Evolutionary conservation across 495 filamentous ascomycete species (phyloP), one percentile per base, ranked within the genome.

Genomic region (Staphylotrichum longicolle): DNA sequence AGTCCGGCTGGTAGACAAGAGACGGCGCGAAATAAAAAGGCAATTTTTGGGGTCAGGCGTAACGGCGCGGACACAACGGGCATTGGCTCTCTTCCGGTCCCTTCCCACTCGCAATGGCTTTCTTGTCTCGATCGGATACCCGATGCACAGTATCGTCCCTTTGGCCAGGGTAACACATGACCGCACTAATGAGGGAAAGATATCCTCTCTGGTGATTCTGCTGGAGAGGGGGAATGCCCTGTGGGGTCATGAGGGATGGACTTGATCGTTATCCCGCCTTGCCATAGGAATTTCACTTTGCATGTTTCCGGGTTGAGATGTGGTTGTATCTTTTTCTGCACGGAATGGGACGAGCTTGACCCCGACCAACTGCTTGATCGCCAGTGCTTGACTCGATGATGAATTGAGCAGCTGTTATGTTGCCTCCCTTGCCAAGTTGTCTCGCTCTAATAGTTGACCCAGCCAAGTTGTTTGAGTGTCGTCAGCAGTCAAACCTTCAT

Each of bases 121-220:
- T 60, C 39, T 56, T 45, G 48, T 66, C 58, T 53, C 54, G 56
- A 57, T 52, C 53, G 58, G 60, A 58, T 63, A 60, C 50, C 52
- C 5, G 45, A 56, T 60, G 58, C 64, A 65, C 54, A 60, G 55
- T 44, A 7, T 7, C 30, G 30, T 60, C 41, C 32, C 63, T 55
- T 61, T 69, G 69, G 73, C 68, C 54, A 50, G 41, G 66, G 75
- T 77, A 64, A 74, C 54, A 78, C 83, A 82, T 86, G 80, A 83
- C 60, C 78, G 86, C 85, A 84, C 91, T 94, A 80, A 96, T 88
- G 91, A 96, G 90, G 91, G 91, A 96, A 96, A 96, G 91, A 96
- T 90, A 94, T 48, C 63, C 60, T 66, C 60, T 53, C 52, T 65
- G 63, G 63, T n/a, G 20, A 85, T 80, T 76, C 69, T 68, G 68